These are phyloP conservation scores for Pseudogymnoascus sp. DNA, from an alignment of 2,329 filamentous ascomycete species.

Conservation along the genomic window DNA sequence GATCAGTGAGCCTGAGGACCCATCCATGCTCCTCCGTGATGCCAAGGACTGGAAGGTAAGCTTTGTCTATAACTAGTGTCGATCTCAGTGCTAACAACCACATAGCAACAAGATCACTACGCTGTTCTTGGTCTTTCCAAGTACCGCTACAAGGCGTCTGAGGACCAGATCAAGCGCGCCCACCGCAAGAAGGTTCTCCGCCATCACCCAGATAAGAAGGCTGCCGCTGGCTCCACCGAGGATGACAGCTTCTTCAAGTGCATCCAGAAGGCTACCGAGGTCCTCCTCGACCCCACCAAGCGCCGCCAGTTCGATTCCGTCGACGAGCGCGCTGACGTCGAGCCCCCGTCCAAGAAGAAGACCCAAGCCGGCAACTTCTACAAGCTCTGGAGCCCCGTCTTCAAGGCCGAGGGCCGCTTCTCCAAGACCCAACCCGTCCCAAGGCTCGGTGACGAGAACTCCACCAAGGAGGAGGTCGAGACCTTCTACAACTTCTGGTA, in stretches of 20 bases:
- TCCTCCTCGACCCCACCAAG: constrained; percentile 85
- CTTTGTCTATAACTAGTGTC: not conserved
- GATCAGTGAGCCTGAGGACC: constrained; percentile 89
- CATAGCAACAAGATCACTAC: constrained; percentile 89
- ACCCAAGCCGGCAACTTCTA: constrained; percentile 81
- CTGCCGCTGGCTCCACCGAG: constrained; percentile 75
- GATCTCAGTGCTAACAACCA: constrained; percentile 14
- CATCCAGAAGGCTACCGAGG: constrained; percentile 95
- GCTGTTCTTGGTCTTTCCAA: constrained; percentile 88
- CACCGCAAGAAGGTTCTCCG: constrained; percentile 99
- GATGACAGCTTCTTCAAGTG: constrained; percentile 99
- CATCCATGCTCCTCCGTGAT: constrained; percentile 82
- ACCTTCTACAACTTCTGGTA: constrained; percentile 99
- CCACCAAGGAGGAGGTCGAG: constrained; percentile 83
- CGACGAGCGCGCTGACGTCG: constrained; percentile 85
- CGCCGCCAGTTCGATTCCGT: constrained; percentile 95
- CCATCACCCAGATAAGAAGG: constrained; percentile 99
- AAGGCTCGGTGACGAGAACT: constrained; percentile 73
- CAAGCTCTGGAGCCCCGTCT: constrained; percentile 86
- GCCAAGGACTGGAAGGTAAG: constrained; percentile 99
- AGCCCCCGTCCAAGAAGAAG: constrained; percentile 89
- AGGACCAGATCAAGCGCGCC: constrained; percentile 97
- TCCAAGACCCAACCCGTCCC: constrained; percentile 87
- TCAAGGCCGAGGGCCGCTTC: constrained; percentile 89
- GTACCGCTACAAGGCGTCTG: constrained; percentile 85